Evolutionary conservation across 129 eudicot genomes (phyloP).

Genomic region (Logfia minima): DNA sequence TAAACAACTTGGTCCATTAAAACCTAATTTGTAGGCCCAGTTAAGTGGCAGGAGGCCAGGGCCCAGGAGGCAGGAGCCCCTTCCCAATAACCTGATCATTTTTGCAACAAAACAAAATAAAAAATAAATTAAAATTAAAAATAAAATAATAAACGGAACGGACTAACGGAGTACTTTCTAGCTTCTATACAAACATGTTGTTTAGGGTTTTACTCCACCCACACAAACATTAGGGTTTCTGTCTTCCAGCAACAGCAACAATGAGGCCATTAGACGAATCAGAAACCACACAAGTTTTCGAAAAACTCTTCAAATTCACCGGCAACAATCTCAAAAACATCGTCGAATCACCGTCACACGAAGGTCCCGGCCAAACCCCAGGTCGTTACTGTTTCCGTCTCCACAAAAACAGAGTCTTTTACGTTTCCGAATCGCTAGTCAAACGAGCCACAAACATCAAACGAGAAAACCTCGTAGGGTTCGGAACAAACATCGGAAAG

Average conservation of each 20-base stretch:
- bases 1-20: neutral
- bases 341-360: constrained; percentile 80
- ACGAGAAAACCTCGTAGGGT: constrained; percentile 69
- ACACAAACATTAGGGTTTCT: neutral
- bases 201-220: neutral
- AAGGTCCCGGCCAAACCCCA: constrained; percentile 68
- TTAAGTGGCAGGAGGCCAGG: neutral
- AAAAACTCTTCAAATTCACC: constrained; percentile 83
- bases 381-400: constrained; percentile 88
- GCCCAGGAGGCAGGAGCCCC: neutral
- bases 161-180: neutral
- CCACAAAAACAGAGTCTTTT: constrained; percentile 75
- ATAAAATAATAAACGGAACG: neutral
- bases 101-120: neutral
- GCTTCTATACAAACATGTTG: neutral
- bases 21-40: neutral
- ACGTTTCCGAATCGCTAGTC: constrained; percentile 81
- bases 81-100: neutral
- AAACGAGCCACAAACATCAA: constrained; percentile 92
- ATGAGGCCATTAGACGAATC: constrained; percentile 96
- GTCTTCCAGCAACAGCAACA: neutral
- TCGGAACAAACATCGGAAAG: constrained; percentile 83
- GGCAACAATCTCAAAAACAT: constrained; percentile 90
- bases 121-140: too few species aligned
- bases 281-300: constrained; percentile 85